A percentile compares a stretch with the other conserved stretches of the same genome.
These are phyloP conservation scores for Pseudozyma thailandica DNA, from an alignment of 1,284 basidiomycete species.

Conservation along the genomic window DNA sequence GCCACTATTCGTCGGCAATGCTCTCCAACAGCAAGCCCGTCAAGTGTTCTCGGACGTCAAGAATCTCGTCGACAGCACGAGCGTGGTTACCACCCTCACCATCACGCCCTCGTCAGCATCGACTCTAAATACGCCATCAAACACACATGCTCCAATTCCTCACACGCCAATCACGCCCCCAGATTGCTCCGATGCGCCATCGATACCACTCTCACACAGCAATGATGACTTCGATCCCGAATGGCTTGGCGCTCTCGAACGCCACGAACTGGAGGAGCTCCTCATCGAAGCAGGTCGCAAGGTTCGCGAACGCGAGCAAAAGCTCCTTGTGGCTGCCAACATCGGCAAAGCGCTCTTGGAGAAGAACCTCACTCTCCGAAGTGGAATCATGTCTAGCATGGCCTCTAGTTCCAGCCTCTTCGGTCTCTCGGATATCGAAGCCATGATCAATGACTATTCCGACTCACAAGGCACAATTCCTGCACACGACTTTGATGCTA, in stretches of 20 bases:
- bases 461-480: background rate
- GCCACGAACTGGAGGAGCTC: constrained; percentile 57
- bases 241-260: constrained; percentile 47
- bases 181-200: background rate
- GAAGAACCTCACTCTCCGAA: constrained; percentile 57
- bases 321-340: constrained; percentile 58
- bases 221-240: constrained; percentile 32
- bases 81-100: background rate
- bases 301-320: constrained; percentile 57
- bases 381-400: constrained; percentile 50
- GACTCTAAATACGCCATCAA: background rate
- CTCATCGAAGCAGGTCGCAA: constrained; percentile 56
- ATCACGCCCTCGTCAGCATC: background rate
- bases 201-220: background rate
- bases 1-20: background rate
- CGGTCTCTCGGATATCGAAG: constrained; percentile 32
- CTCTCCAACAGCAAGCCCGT: background rate
- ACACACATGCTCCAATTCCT: too few species aligned
- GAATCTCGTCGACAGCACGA: background rate
- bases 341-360: constrained; percentile 62
- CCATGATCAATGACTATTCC: constrained; percentile 27
- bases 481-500: background rate
- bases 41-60: background rate
- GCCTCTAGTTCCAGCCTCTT: constrained; percentile 39
- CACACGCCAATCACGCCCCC: background rate